Evolutionary conservation across 441 rosid genomes (phyloP).

Genomic region (Jatropha multifida): DNA sequence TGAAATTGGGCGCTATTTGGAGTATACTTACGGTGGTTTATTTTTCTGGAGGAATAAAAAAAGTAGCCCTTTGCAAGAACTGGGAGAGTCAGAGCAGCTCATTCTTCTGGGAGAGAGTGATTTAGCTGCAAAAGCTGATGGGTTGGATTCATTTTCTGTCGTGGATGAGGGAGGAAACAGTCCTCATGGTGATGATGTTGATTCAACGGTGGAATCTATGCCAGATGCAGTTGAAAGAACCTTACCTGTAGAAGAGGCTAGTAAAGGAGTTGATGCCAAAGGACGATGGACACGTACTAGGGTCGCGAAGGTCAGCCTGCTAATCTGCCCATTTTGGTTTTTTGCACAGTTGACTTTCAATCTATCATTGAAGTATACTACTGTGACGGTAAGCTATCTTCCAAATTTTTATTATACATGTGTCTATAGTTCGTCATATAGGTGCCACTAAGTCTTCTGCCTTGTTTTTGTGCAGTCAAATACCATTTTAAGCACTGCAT

Average conservation of each 20-base stretch:
- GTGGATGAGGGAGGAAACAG: constrained; percentile 37
- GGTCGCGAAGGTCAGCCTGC: constrained; percentile 77
- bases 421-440: constrained; percentile 7
- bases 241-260: constrained; percentile 25
- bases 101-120: constrained; percentile 57
- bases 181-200: constrained; percentile 30
- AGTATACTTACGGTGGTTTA: constrained; percentile 62
- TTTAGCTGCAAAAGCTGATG: constrained; percentile 31
- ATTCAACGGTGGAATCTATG: constrained; percentile 30
- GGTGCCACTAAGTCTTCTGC: constrained; percentile 16
- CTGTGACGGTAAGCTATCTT: constrained; percentile 67
- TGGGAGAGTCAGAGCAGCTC: constrained; percentile 61
- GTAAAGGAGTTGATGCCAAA: constrained; percentile 56
- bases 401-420: constrained; percentile 8
- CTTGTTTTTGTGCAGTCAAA: constrained; percentile 65
- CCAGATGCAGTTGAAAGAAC: constrained; percentile 28
- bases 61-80: constrained; percentile 35
- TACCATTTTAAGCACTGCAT: constrained; percentile 86
- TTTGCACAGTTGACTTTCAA: constrained; percentile 87
- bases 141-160: constrained; percentile 26
- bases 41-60: constrained; percentile 58
- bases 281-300: constrained; percentile 87
- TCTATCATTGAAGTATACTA: constrained; percentile 86
- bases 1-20: constrained; percentile 65
- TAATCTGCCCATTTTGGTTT: constrained; percentile 94